Base-by-base conservation (phyloP, 176 grass and related monocot species). In the Triticum dicoccoides region DNA sequence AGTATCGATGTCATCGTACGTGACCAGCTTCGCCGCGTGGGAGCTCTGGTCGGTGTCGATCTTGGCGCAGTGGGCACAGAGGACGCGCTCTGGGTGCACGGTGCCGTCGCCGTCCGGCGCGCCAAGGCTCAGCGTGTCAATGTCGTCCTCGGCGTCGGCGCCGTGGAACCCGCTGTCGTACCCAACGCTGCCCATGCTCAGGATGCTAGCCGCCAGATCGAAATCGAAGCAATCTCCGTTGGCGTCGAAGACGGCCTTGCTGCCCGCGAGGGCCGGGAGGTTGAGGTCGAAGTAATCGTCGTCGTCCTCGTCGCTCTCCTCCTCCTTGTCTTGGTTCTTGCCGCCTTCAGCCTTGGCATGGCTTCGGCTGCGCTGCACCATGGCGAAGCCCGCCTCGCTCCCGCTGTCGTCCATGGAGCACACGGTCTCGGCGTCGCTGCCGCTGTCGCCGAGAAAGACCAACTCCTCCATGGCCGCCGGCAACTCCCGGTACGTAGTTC, bases 181-280 rank as follows among this genome's bases (percentile, higher is more conserved):
- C 15, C 24, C 72, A 18, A 75, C 42, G 72, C 7, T 75, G 42
- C 72, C 72, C 73, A 76, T 52, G 73, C 73, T 76, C 25, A 76
- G 44, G 73, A 52, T 51, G 44, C 73, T 18, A 32, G 25, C 44
- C 44, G 44, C 73, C 14, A 76, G 24, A 30, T 20, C 49, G 44
- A 17, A 2, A 47, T 76, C 44, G 44, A 76, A 76, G 73, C 44
- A 18, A 24, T 76, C 25, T 44, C 25, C 73, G 1, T 44, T 18
- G 44, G 73, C 44, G 73, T 44, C 44, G 44, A 76, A 76, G 24
- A 76, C 73, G 44, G 73, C 73, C 7, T 76, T 52, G 73, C 25
- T 76, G 3, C 73, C 73, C 27, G 73, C 13, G 7, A 76, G 73
- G 7, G 44, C 44, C 73, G 73, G 44, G 25, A 76, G 73, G 44